Percentiles rank a stretch among this genome's conserved stretches.
phyloP scores from a whole-genome alignment of 108 stramenopile species.

The Licmophora abbreviata region DNA sequence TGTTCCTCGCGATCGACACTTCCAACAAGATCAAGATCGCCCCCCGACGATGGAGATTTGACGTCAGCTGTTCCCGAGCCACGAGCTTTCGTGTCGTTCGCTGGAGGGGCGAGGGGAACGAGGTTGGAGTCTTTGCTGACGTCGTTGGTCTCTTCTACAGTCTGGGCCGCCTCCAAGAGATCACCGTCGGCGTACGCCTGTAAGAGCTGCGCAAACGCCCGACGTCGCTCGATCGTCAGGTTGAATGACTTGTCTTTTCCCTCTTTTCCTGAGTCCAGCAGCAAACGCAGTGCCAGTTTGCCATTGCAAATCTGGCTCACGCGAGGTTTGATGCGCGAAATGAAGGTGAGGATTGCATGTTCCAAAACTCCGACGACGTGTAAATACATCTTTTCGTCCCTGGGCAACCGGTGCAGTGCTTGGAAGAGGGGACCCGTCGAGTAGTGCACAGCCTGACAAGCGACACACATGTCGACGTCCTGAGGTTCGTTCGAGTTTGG shows the following conservation, averaged over 20 bases:
- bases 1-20: slow-evolving; percentile 55
- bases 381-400: slow-evolving; percentile 79
- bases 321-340: slow-evolving; percentile 74
- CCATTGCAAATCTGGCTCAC: slow-evolving; percentile 47
- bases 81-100: slow-evolving; percentile 44
- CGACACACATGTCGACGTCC: slow-evolving; percentile 81
- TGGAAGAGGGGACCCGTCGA: slow-evolving; percentile 73
- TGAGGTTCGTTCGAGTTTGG: slow-evolving; percentile 58
- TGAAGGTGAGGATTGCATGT: slow-evolving; percentile 82
- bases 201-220: slow-evolving; percentile 53
- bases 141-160: slow-evolving; percentile 22
- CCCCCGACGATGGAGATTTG: slow-evolving; percentile 13
- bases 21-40: slow-evolving; percentile 29
- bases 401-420: slow-evolving; percentile 77
- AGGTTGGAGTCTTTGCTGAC: slow-evolving; percentile 23
- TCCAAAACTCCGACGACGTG: slow-evolving; percentile 77
- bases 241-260: slow-evolving; percentile 22
- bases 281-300: slow-evolving; percentile 54
- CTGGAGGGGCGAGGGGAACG: slow-evolving; percentile 42
- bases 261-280: slow-evolving; percentile 24
- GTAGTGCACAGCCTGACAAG: slow-evolving; percentile 67
- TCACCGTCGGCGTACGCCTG: slow-evolving; percentile 70
- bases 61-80: slow-evolving; percentile 14
- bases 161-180: slow-evolving; percentile 22
- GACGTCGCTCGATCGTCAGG: slow-evolving; percentile 59